phyloP scores from a whole-genome alignment of 176 grass and related monocot genomes.

The Carex scoparia region DNA sequence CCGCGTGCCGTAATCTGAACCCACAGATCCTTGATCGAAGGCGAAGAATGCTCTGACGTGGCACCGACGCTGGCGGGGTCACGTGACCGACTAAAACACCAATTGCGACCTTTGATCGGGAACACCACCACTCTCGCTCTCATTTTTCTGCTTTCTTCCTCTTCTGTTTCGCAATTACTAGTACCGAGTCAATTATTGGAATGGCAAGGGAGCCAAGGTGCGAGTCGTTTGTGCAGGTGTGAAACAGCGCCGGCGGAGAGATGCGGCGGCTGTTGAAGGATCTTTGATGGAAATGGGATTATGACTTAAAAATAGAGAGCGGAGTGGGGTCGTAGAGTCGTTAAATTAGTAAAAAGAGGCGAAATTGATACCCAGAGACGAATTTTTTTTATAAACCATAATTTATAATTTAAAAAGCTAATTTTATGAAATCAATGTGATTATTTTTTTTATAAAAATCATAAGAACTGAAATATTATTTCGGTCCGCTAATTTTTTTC shows the following conservation, averaged over 20 bases:
- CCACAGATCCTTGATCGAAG: constrained; percentile 58
- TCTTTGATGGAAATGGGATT: constrained; percentile 8
- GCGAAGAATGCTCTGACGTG: constrained; percentile 20
- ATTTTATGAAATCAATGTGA: too few species aligned
- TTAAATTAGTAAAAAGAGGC: too few species aligned
- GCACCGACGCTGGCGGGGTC: background rate
- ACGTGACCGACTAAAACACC: constrained; percentile 57
- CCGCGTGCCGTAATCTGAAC: constrained; percentile 32
- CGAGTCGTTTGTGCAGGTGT: background rate
- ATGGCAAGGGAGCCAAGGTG: background rate
- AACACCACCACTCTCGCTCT: constrained; percentile 78
- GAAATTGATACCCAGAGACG: too few species aligned
- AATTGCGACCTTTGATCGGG: constrained; percentile 64
- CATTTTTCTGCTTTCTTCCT: constrained; percentile 34
- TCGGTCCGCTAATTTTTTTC: too few species aligned
- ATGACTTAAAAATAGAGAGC: background rate
- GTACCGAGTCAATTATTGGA: background rate
- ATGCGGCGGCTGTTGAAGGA: constrained; percentile 16
- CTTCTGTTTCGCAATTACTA: background rate
- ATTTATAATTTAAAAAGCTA: too few species aligned
- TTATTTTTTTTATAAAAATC: too few species aligned
- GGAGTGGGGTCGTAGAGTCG: background rate
- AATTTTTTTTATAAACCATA: too few species aligned
- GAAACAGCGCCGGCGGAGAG: background rate
- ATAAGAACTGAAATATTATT: too few species aligned